Percentiles rank a stretch among this genome's conserved stretches.
phyloP scores from a whole-genome alignment of 306 rosid species.

The Begonia masoniana region DNA sequence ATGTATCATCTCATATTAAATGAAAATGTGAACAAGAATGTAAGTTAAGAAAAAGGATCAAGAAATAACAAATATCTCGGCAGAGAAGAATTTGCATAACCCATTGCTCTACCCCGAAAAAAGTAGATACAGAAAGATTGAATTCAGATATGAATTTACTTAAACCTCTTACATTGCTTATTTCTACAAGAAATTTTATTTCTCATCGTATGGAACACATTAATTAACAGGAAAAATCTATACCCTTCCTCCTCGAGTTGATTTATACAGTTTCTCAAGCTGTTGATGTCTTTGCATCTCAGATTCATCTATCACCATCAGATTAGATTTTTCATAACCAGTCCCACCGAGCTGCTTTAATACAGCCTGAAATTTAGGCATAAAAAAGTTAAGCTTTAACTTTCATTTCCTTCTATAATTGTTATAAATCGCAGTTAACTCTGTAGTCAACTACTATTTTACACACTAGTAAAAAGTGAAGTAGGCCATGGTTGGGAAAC shows the following conservation, averaged over 20 bases:
- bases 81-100: too few species aligned
- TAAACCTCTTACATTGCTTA: background rate
- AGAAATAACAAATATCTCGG: too few species aligned
- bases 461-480: too few species aligned
- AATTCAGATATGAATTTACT: too few species aligned
- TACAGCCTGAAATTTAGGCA: constrained; percentile 46
- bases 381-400: background rate
- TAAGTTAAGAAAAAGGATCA: too few species aligned
- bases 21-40: too few species aligned
- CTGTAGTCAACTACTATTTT: too few species aligned
- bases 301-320: constrained; percentile 80
- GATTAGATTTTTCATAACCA: constrained; percentile 87
- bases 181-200: background rate
- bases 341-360: constrained; percentile 78
- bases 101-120: too few species aligned
- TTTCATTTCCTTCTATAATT: background rate
- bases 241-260: constrained; percentile 91
- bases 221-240: background rate
- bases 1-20: too few species aligned
- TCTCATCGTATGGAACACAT: background rate
- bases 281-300: constrained; percentile 97
- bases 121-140: too few species aligned
- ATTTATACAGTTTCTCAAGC: constrained; percentile 64
- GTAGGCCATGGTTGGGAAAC: too few species aligned
- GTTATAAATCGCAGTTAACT: too few species aligned